Percentiles rank a stretch among this genome's conserved stretches.
phyloP scores from a whole-genome alignment of 2,329 filamentous ascomycete species.

The Penicillium sp. region DNA sequence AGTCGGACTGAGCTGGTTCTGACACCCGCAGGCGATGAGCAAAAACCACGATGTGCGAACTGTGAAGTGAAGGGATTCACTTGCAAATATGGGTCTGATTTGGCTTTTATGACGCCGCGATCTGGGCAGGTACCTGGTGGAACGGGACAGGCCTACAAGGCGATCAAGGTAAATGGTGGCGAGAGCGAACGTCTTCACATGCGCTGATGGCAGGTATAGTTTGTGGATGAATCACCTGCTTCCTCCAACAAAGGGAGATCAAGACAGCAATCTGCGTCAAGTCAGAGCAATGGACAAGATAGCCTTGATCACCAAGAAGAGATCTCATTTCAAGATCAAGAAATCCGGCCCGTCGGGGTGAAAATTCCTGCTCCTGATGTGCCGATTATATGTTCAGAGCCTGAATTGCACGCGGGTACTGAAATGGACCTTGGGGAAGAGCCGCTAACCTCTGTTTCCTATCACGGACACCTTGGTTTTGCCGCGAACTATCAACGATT shows the following conservation, averaged over 20 bases:
- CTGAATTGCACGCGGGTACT: not conserved
- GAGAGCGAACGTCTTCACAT: not conserved
- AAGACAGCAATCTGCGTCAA: not conserved
- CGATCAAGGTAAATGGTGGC: constrained; percentile 17
- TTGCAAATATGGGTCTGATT: constrained; percentile 25
- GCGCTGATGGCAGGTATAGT: constrained; percentile 8
- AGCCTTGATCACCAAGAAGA: not conserved
- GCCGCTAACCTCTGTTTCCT: not conserved
- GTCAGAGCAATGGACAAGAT: not conserved
- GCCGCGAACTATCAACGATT: constrained; percentile 2
- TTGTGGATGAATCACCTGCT: constrained; percentile 22
- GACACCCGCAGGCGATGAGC: constrained; percentile 21
- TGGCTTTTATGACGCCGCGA: constrained; percentile 22
- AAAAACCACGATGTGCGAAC: constrained; percentile 26
- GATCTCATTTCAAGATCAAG: not conserved
- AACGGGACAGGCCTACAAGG: constrained; percentile 10
- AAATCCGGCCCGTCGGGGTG: not conserved
- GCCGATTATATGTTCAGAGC: not conserved
- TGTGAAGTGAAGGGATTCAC: constrained; percentile 24
- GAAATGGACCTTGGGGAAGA: not conserved
- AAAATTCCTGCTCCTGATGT: not conserved
- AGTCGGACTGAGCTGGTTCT: not conserved
- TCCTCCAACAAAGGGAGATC: not conserved
- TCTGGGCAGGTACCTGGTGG: constrained; percentile 2
- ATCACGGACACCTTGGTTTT: constrained; percentile 1